Conservation (phyloP, 176 grass and related monocot genomes). For the Ensete ventricosum region DNA sequence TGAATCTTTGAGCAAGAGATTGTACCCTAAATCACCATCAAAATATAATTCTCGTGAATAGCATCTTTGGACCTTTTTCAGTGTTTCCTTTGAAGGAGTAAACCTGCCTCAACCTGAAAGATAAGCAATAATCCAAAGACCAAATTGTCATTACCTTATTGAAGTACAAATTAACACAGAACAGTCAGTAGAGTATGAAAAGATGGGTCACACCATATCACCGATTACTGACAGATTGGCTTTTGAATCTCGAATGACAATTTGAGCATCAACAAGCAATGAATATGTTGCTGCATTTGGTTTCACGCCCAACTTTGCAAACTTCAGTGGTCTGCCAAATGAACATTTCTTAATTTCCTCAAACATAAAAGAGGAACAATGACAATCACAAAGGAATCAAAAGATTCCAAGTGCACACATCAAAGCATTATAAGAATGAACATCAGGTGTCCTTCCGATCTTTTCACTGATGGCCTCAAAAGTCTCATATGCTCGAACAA, state of each 20-base stretch:
- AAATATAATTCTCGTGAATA: conserved; percentile 82
- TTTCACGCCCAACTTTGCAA: conserved; percentile 59
- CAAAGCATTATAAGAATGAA: conserved; percentile 95
- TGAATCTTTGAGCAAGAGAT: conserved; percentile 49
- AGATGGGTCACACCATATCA: conserved; percentile 47
- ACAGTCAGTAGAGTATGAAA: conserved; percentile 4
- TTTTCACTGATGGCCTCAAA: conserved; percentile 80
- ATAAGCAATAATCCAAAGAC: conserved; percentile 4
- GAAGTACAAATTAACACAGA: conserved; percentile 6
- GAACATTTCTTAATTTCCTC: not conserved
- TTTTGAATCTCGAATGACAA: conserved; percentile 67
- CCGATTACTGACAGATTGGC: conserved; percentile 56
- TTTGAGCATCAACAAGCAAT: conserved; percentile 58
- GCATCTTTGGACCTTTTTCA: conserved; percentile 73
- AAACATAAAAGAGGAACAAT: conserved; percentile 20
- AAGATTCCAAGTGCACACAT: conserved; percentile 67
- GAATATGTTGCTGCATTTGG: conserved; percentile 86
- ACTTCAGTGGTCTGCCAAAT: conserved; percentile 61
- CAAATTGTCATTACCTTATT: conserved; percentile 17
- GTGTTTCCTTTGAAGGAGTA: conserved; percentile 60
- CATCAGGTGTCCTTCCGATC: conserved; percentile 62
- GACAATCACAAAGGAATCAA: conserved; percentile 14
- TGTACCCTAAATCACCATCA: conserved; percentile 53
- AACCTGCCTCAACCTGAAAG: conserved; percentile 60
- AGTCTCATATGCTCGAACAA: conserved; percentile 89